A percentile compares a stretch with the other conserved stretches of the same genome.
Conservation (phyloP, 1,284 basidiomycete species). For the Meripilus lineatus region DNA sequence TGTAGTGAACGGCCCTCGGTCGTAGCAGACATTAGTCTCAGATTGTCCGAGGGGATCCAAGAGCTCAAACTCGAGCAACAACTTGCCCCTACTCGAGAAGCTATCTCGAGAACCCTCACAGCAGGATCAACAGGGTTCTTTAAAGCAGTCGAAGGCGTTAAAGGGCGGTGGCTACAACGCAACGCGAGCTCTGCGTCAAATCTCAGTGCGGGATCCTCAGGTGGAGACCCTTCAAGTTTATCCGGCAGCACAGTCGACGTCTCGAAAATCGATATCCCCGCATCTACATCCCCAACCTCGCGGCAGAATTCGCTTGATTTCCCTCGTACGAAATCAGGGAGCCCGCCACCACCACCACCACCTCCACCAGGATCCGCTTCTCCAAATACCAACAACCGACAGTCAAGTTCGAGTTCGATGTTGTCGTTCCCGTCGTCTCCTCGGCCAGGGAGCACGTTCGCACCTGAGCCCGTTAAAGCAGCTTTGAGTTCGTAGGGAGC, state of each 20-base stretch:
- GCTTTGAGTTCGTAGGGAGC: constrained; percentile 46
- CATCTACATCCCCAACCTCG: constrained; percentile 7
- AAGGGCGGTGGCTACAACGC: constrained; percentile 64
- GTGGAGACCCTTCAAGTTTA: constrained; percentile 10
- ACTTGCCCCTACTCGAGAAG: constrained; percentile 84
- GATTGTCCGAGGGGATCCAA: constrained; percentile 85
- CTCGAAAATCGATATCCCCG: constrained; percentile 36
- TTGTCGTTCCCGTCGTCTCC: constrained; percentile 24
- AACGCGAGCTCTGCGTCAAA: constrained; percentile 31
- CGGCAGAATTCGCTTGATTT: constrained; percentile 1
- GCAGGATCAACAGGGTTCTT: constrained; percentile 80
- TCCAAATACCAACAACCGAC: constrained; percentile 20
- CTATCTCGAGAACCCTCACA: constrained; percentile 69
- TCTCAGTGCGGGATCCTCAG: constrained; percentile 17
- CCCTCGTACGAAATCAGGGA: constrained; percentile 5
- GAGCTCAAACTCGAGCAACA: constrained; percentile 88
- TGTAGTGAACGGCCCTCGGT: constrained; percentile 86
- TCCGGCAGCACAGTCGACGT: constrained; percentile 44
- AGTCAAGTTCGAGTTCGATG: constrained; percentile 24
- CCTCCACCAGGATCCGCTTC: constrained; percentile 10
- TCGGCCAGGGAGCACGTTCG: constrained; percentile 26
- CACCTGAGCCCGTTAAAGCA: constrained; percentile 28
- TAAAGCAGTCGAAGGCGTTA: constrained; percentile 82
- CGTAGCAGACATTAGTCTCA: constrained; percentile 83
- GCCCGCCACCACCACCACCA: constrained; percentile 5